Evolutionary conservation across 129 eudicot species (phyloP).

Genomic region (Helichrysum umbraculigerum): DNA sequence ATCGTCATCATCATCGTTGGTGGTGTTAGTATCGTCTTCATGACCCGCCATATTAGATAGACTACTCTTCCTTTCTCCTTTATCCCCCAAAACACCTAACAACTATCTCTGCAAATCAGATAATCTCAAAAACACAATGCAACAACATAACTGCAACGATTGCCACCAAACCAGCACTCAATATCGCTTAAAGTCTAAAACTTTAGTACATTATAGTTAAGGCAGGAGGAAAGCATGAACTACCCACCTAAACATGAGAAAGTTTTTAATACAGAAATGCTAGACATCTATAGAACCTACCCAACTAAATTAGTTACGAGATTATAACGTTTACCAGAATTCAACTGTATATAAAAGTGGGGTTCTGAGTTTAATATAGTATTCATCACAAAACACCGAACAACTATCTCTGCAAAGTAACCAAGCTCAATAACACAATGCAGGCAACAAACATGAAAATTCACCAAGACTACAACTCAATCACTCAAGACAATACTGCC

Average conservation of each 20-base stretch:
- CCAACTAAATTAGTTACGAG: not conserved
- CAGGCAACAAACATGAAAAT: not conserved
- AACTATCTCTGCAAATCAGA: slow-evolving; percentile 26
- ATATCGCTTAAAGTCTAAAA: not conserved
- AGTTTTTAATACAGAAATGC: not conserved
- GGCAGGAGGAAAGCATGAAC: slow-evolving; percentile 4
- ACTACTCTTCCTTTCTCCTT: slow-evolving; percentile 35
- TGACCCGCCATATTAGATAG: slow-evolving; percentile 27
- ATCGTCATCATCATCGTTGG: slow-evolving; percentile 26
- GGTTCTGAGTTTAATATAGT: not conserved
- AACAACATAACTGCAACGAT: slow-evolving; percentile 9
- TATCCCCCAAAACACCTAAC: slow-evolving; percentile 40
- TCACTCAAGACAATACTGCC: too few relatives aligned
- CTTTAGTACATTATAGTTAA: not conserved
- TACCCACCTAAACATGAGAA: not conserved
- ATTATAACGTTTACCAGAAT: not conserved
- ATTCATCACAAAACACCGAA: not conserved
- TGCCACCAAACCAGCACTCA: not conserved
- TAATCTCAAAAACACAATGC: slow-evolving; percentile 18
- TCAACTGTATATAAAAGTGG: not conserved
- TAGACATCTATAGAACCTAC: not conserved
- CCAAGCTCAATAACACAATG: slow-evolving; percentile 8
- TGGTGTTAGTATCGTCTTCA: slow-evolving; percentile 23
- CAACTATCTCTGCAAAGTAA: not conserved
- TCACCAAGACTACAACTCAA: not conserved